These are phyloP conservation scores for Collariella sp. DNA, from an alignment of 495 filamentous ascomycete species.

Conservation along the genomic window DNA sequence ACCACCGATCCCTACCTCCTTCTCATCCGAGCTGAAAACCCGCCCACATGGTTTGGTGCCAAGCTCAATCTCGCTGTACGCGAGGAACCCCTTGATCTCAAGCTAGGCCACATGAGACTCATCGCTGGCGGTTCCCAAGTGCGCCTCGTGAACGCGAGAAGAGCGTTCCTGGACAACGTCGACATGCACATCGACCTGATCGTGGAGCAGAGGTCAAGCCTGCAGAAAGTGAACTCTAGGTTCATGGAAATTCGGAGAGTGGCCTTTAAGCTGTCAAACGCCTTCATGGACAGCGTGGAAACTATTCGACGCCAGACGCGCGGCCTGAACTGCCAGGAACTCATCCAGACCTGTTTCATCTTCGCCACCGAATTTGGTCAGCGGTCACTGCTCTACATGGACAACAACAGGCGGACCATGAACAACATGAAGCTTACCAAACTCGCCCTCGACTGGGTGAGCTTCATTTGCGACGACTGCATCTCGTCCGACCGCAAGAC, in stretches of 20 bases:
- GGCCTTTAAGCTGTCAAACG: conserved; percentile 93
- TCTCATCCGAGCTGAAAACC: conserved; percentile 71
- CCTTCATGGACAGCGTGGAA: conserved; percentile 98
- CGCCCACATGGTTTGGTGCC: conserved; percentile 74
- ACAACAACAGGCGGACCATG: conserved; percentile 85
- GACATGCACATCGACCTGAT: conserved; percentile 77
- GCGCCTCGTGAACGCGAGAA: conserved; percentile 67
- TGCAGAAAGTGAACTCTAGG: conserved; percentile 83
- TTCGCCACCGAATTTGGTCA: conserved; percentile 98
- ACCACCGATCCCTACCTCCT: conserved; percentile 71
- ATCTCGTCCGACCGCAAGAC: conserved; percentile 90
- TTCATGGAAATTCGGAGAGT: conserved; percentile 93
- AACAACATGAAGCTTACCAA: conserved; percentile 92
- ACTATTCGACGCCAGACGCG: conserved; percentile 78
- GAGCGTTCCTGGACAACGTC: conserved; percentile 63
- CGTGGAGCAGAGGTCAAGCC: conserved; percentile 85
- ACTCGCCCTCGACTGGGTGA: conserved; percentile 91
- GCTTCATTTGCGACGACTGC: conserved; percentile 96
- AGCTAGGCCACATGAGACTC: conserved; percentile 76
- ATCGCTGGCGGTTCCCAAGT: conserved; percentile 81
- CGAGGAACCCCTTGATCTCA: conserved; percentile 75
- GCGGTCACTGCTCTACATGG: conserved; percentile 85
- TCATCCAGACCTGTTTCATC: conserved; percentile 97
- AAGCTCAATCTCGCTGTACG: conserved; percentile 60
- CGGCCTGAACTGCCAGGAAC: conserved; percentile 81